Evolutionary conservation across 1,284 basidiomycete genomes (phyloP).

Genomic region (Polyporus tsugae): DNA sequence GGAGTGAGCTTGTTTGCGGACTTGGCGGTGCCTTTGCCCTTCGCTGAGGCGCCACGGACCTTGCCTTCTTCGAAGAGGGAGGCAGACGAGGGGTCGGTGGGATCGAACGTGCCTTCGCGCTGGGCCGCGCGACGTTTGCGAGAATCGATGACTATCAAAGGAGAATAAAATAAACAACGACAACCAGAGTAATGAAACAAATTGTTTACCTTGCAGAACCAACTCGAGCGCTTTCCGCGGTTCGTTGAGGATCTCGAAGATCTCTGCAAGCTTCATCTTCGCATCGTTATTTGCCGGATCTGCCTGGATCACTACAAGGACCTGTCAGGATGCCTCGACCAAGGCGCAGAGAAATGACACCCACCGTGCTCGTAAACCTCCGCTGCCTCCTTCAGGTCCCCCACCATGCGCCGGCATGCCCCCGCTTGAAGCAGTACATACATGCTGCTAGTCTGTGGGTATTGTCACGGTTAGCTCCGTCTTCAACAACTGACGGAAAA

Average conservation of each 20-base stretch:
- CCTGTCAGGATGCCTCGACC: not conserved
- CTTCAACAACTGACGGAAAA: conserved; percentile 10
- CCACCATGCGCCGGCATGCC: conserved; percentile 77
- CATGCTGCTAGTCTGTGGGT: conserved; percentile 68
- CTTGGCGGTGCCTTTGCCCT: conserved; percentile 43
- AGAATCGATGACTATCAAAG: conserved; percentile 66
- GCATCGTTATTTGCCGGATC: conserved; percentile 83
- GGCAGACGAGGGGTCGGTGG: conserved; percentile 36
- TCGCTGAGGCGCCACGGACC: conserved; percentile 24
- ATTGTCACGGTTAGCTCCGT: not conserved
- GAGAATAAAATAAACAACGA: not conserved
- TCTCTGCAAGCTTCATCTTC: conserved; percentile 89
- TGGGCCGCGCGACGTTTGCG: conserved; percentile 58
- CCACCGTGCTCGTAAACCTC: conserved; percentile 86
- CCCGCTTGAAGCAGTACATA: conserved; percentile 76
- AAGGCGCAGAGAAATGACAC: conserved; percentile 32
- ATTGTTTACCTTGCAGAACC: conserved; percentile 79
- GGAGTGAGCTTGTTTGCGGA: conserved; percentile 54
- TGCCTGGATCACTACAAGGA: conserved; percentile 67
- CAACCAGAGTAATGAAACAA: too few species aligned
- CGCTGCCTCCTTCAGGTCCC: conserved; percentile 77
- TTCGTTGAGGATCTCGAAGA: conserved; percentile 86
- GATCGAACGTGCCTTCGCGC: conserved; percentile 36
- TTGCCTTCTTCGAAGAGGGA: conserved; percentile 68
- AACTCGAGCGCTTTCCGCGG: conserved; percentile 85